Percentiles rank a stretch among this genome's conserved stretches.
Conservation (phyloP, 1,139 yeast genomes). For the Sugiyamaella xylanicola region DNA sequence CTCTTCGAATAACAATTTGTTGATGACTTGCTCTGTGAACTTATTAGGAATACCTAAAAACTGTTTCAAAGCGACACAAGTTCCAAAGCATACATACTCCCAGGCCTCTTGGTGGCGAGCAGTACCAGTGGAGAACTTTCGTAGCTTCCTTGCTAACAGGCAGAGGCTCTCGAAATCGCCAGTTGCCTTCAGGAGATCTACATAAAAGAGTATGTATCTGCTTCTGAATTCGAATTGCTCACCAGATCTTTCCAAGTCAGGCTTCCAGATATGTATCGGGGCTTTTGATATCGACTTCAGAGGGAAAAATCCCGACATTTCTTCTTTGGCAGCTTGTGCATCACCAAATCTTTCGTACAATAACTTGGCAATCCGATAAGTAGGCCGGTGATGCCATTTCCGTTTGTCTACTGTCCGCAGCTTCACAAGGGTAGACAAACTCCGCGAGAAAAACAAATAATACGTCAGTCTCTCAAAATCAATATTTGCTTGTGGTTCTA, state of each 20-base stretch:
- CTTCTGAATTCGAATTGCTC: conserved; percentile 81
- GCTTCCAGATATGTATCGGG: conserved; percentile 88
- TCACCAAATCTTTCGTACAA: conserved; percentile 58
- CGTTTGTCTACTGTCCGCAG: conserved; percentile 67
- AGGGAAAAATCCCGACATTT: conserved; percentile 64
- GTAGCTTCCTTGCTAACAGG: conserved; percentile 64
- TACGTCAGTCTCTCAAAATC: conserved; percentile 2
- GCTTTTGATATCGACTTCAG: conserved; percentile 66
- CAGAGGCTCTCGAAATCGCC: conserved; percentile 63
- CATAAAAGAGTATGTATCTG: conserved; percentile 66
- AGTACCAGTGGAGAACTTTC: conserved; percentile 79
- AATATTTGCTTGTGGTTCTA: background rate
- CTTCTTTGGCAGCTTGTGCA: conserved; percentile 57
- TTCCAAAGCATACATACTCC: conserved; percentile 56
- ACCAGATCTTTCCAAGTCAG: conserved; percentile 89
- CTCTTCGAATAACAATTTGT: conserved; percentile 50
- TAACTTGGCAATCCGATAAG: conserved; percentile 70
- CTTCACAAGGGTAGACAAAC: conserved; percentile 45
- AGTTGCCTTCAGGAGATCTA: conserved; percentile 56
- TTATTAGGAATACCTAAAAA: conserved; percentile 50
- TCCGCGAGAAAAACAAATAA: conserved; percentile 35
- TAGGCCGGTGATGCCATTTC: conserved; percentile 91
- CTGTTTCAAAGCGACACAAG: conserved; percentile 55
- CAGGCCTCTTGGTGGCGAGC: conserved; percentile 61
- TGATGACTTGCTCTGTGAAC: conserved; percentile 58